Evolutionary conservation across 2,329 filamentous ascomycete species (phyloP).

Genomic region (Pezicula carpinea): DNA sequence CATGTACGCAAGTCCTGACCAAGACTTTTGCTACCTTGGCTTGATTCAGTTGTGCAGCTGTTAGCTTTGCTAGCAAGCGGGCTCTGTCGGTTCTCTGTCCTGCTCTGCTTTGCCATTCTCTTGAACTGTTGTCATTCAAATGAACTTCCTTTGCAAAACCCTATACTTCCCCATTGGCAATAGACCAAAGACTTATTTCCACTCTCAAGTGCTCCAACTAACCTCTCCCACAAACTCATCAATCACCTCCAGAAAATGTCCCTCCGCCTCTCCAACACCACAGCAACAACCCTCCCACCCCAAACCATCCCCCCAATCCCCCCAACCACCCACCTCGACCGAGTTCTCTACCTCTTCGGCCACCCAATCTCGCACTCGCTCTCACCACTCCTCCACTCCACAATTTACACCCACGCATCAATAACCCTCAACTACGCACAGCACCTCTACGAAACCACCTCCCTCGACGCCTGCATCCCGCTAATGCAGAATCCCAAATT

Average conservation of each 20-base stretch:
- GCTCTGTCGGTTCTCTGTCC: no score
- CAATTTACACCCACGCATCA: conserved; percentile 46
- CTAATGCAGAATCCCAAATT: conserved; percentile 54
- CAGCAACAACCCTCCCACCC: background rate
- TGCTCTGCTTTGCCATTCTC: no score
- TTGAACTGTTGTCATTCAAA: no score
- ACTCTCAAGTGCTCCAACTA: no score
- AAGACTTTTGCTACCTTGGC: no score
- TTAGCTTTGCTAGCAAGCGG: no score
- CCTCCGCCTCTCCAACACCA: conserved; percentile 3
- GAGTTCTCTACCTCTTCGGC: conserved; percentile 47
- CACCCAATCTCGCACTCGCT: conserved; percentile 51
- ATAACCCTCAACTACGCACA: conserved; percentile 43
- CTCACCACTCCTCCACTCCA: conserved; percentile 49
- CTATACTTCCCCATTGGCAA: no score
- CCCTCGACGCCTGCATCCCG: conserved; percentile 43
- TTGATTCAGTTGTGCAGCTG: no score
- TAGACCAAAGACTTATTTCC: background rate
- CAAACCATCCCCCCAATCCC: conserved; percentile 8
- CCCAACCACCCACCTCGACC: conserved; percentile 17
- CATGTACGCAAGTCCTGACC: no score
- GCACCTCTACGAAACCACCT: conserved; percentile 46
- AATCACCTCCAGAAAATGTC: conserved; percentile 3
- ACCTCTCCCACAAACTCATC: no score
- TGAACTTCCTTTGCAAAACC: no score